Percentiles rank a stretch among this genome's conserved stretches.
phyloP scores from a whole-genome alignment of 1,284 basidiomycete genomes.

The Sphaerobolus stellatus region DNA sequence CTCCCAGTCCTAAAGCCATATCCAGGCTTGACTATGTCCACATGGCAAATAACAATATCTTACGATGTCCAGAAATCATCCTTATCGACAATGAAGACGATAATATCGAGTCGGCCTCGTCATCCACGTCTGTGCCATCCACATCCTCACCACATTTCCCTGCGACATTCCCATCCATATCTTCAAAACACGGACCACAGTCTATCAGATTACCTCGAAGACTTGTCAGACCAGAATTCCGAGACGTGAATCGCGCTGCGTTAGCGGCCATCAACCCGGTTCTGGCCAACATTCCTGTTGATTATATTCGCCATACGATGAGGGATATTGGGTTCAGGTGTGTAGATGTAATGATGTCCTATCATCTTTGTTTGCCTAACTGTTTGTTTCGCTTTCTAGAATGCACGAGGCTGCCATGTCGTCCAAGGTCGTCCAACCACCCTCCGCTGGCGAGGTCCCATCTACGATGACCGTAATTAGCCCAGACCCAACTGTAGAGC shows the following conservation, averaged over 20 bases:
- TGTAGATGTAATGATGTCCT: constrained; percentile 18
- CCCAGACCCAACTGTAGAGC: background rate
- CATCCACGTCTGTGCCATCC: too few relatives aligned
- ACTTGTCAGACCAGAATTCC: constrained; percentile 30
- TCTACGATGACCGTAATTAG: background rate
- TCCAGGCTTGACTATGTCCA: too few relatives aligned
- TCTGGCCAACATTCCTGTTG: constrained; percentile 31
- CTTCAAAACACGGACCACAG: too few relatives aligned
- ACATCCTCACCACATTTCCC: too few relatives aligned
- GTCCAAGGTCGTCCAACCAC: constrained; percentile 4
- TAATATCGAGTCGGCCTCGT: too few relatives aligned
- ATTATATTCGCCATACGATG: constrained; percentile 39
- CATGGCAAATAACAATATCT: too few relatives aligned
- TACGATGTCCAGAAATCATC: too few relatives aligned
- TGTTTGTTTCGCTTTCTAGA: constrained; percentile 35
- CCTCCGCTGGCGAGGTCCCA: constrained; percentile 24
- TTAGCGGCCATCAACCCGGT: constrained; percentile 32
- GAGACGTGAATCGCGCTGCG: constrained; percentile 27
- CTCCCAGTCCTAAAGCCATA: too few relatives aligned
- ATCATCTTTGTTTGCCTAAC: constrained; percentile 40
- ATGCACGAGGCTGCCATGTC: background rate
- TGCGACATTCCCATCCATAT: too few relatives aligned
- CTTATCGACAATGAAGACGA: too few relatives aligned
- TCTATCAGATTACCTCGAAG: constrained; percentile 32
- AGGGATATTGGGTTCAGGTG: constrained; percentile 36